Base-by-base conservation (phyloP, 2,329 filamentous ascomycete species). In the Beauveria sp. region DNA sequence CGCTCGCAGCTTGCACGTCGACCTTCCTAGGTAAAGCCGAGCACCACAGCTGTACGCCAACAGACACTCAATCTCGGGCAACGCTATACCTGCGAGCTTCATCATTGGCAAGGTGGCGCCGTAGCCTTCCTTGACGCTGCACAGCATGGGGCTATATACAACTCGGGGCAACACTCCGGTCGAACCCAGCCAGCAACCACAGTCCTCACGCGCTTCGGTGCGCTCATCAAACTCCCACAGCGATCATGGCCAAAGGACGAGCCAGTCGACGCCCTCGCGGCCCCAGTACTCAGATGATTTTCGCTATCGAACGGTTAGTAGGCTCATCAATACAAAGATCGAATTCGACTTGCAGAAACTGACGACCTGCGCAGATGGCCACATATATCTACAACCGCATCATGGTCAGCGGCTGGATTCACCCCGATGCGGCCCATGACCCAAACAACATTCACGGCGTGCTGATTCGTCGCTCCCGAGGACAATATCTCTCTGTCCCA, bases 401-500 rank as follows among this genome's bases (percentile, higher is more conserved):
- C 22, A 65, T 67, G 7, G 66, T 68, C 37, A 68, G 66, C 52
- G 69, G 70, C 20, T 72, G 71, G 71, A 68, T 72, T n/a, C 64
- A 63, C 5, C 57, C 65, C 3, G 62, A 66, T 28, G 37, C 55
- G 5, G 52, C 46, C 24, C 63, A 62, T 9, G 53, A 59, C 22
- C 58, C 63, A 10, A 65, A 69, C 28, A 68, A 70, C 44, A 68
- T 65, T 47, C 63, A 68, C 24, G 76, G 75, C 44, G 73, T 78
- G 37, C 68, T 77, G 14, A 63, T 77, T 55, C 69, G 73, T 46
- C 70, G 70, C 52, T 70, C 73, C n/a, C 69, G 74, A 46, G 76
- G 75, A 55, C 68, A 70, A 34, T 79, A 79, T 63, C 70, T 76
- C 30, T 71, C 73, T 16, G 73, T 76, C 48, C 79, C 79, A 0